A percentile compares a stretch with the other conserved stretches of the same genome.
phyloP scores from a whole-genome alignment of 164 flowering plant species.

The Aristolochia contorta region DNA sequence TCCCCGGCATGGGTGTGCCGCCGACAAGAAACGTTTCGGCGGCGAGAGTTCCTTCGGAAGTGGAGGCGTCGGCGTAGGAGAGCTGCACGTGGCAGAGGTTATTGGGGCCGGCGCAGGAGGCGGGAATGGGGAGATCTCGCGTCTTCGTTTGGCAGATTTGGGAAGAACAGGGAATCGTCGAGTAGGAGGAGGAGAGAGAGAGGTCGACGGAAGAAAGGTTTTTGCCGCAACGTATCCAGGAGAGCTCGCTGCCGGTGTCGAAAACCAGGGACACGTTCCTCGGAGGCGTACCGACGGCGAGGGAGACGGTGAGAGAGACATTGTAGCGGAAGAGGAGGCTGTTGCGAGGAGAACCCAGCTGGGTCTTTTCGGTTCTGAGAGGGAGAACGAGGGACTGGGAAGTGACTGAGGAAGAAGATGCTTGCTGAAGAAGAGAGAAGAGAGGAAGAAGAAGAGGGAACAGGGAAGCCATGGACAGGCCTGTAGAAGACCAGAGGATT shows the following conservation, averaged over 20 bases:
- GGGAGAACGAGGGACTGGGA: conserved; percentile 34
- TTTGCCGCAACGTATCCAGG: conserved; percentile 65
- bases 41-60: conserved; percentile 66
- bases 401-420: not conserved
- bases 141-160: conserved; percentile 47
- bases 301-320: conserved; percentile 48
- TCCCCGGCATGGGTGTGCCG: conserved; percentile 18
- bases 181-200: conserved; percentile 38
- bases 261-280: conserved; percentile 66
- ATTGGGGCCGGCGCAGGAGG: conserved; percentile 54
- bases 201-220: conserved; percentile 36
- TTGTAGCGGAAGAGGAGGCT: conserved; percentile 61
- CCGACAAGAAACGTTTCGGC: conserved; percentile 48
- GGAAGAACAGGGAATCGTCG: conserved; percentile 45
- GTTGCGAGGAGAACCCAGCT: conserved; percentile 29
- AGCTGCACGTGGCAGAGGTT: conserved; percentile 56
- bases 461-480: not conserved
- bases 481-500: not conserved
- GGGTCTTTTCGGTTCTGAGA: conserved; percentile 35
- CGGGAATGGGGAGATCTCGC: conserved; percentile 48
- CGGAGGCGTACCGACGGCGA: conserved; percentile 72
- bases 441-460: conserved; percentile 4
- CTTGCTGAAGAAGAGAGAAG: conserved; percentile 5
- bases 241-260: conserved; percentile 90
- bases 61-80: conserved; percentile 68